These are phyloP conservation scores for Galerina sulciceps DNA, from an alignment of 768 basidiomycete species.

Conservation along the genomic window DNA sequence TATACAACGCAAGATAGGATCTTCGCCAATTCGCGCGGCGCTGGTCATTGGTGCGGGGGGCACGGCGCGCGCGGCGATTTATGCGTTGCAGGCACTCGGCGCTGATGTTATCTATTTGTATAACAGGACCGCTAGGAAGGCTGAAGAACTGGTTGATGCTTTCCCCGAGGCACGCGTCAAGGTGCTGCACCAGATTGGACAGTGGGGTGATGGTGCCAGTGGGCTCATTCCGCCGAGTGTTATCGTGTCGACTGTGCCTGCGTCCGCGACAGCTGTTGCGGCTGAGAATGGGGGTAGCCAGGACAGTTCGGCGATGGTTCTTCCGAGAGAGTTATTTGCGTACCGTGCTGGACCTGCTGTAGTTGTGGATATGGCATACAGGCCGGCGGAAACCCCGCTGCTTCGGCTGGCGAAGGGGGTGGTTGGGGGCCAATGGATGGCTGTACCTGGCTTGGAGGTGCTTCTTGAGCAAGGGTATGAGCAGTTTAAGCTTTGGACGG, in stretches of 20 bases:
- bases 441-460: slow-evolving; percentile 82
- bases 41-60: slow-evolving; percentile 96
- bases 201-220: slow-evolving; percentile 44
- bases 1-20: slow-evolving; percentile 47
- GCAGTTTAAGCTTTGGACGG: slow-evolving; percentile 87
- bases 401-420: slow-evolving; percentile 63
- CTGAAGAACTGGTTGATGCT: slow-evolving; percentile 63
- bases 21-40: slow-evolving; percentile 48
- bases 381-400: slow-evolving; percentile 84
- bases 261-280: slow-evolving; percentile 49
- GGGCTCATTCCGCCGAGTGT: slow-evolving; percentile 58
- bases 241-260: slow-evolving; percentile 90
- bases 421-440: slow-evolving; percentile 57
- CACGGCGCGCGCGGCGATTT: slow-evolving; percentile 92
- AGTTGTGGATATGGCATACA: slow-evolving; percentile 94
- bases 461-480: slow-evolving; percentile 87
- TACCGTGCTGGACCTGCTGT: slow-evolving; percentile 56
- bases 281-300: slow-evolving; percentile 27
- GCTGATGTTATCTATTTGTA: slow-evolving; percentile 78
- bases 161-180: slow-evolving; percentile 72
- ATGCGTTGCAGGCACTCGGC: slow-evolving; percentile 76
- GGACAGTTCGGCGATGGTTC: slow-evolving; percentile 37
- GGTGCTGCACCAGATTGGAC: slow-evolving; percentile 60
- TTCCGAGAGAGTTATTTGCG: slow-evolving; percentile 62
- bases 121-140: slow-evolving; percentile 83